phyloP scores from a whole-genome alignment of 139 green algal genomes.

The Chlamydomonas sp. region DNA sequence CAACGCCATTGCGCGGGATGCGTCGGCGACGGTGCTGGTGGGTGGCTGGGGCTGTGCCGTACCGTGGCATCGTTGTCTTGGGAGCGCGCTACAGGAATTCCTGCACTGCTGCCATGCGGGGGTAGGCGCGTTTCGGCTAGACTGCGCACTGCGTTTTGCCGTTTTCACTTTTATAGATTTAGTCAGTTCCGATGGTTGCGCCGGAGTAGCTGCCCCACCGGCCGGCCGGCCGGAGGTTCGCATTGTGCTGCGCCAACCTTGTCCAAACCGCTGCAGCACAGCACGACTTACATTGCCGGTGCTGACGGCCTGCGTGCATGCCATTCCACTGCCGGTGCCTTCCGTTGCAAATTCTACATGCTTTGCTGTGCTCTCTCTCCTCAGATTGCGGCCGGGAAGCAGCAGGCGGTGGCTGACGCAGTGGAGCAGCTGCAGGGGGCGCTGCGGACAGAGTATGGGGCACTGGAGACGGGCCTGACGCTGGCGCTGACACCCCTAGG shows the following conservation, averaged over 20 bases:
- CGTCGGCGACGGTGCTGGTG: slow-evolving; percentile 52
- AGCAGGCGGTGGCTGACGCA: slow-evolving; percentile 6
- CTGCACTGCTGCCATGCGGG: no score
- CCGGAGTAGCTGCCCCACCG: neutral
- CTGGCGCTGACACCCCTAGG: slow-evolving; percentile 14
- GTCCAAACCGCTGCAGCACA: no score
- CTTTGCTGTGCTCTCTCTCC: neutral
- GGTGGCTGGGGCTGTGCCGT: neutral
- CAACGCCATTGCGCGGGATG: slow-evolving; percentile 80
- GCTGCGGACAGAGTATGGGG: slow-evolving; percentile 66
- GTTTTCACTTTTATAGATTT: no score
- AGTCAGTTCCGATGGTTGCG: neutral
- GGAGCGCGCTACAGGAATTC: no score
- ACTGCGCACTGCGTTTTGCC: no score
- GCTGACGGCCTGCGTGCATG: no score
- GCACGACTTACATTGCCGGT: no score
- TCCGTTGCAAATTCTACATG: no score
- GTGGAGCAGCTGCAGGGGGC: slow-evolving; percentile 12
- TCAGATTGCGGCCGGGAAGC: slow-evolving; percentile 43
- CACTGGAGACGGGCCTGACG: slow-evolving; percentile 53
- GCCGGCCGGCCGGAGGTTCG: neutral
- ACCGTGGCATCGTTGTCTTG: no score
- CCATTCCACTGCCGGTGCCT: no score
- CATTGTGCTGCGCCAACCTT: no score
- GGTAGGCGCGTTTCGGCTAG: no score